A percentile compares a stretch with the other conserved stretches of the same genome.
Evolutionary conservation across 306 rosid genomes (phyloP).

Genomic region (Notholithocarpus densiflorus): DNA sequence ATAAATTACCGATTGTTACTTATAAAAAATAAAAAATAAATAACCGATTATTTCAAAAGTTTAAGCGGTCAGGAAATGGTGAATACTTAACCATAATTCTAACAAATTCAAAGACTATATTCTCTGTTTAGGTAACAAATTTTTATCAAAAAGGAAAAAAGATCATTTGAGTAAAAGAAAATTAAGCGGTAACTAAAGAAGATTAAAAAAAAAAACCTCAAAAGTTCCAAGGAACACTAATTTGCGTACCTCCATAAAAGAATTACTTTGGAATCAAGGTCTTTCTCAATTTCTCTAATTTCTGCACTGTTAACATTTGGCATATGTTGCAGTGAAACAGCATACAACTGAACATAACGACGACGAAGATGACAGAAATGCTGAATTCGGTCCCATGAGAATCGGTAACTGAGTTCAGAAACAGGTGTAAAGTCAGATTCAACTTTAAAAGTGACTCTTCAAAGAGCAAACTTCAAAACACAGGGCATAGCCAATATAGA

Average conservation of each 20-base stretch:
- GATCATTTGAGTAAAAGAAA: background rate
- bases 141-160: background rate
- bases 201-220: background rate
- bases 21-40: too few relatives aligned
- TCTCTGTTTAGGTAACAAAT: background rate
- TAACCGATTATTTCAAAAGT: too few relatives aligned
- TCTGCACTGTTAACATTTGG: conserved; percentile 41
- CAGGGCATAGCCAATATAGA: background rate
- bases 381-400: conserved; percentile 89
- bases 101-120: background rate
- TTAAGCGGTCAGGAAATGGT: too few relatives aligned
- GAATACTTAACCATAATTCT: too few relatives aligned
- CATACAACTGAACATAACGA: conserved; percentile 79
- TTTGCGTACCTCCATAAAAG: conserved; percentile 86
- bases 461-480: conserved; percentile 4
- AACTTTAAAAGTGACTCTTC: conserved; percentile 9
- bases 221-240: conserved; percentile 16
- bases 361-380: conserved; percentile 92
- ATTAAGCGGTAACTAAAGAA: background rate
- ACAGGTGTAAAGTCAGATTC: conserved; percentile 30
- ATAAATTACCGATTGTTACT: too few relatives aligned
- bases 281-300: conserved; percentile 87
- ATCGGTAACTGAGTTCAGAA: conserved; percentile 65
- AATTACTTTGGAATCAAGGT: conserved; percentile 90
- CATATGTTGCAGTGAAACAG: conserved; percentile 62